Evolutionary conservation across 1,284 basidiomycete genomes (phyloP), one percentile per base, ranked within the genome.

Genomic region (Ceratobasidium sp.): DNA sequence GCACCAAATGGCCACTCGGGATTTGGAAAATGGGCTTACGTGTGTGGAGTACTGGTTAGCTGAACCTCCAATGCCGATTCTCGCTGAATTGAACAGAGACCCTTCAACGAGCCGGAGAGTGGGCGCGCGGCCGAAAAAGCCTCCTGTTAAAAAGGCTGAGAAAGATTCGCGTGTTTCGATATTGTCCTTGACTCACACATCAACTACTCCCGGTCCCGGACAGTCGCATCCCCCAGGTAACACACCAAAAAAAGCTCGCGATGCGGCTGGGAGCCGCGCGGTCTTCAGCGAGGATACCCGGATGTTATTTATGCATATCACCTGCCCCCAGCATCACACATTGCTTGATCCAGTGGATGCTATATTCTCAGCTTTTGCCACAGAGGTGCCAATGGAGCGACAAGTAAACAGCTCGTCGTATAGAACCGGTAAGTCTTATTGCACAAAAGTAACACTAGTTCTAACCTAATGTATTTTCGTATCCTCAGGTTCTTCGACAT

Each of bases 11-110:
- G 47, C 64, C 27, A 38, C 27, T 32, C 49, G 52, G 6, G 64
- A 67, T 27, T 29, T 35, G 1, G 40, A 38, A 17, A 67, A 29
- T 7, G 64, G 64, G 12, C 52, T 53, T 49, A 67, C 64, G 12
- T 54, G 35, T 17, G 64, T 67, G 22, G 34, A 67, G 27, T 67
- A 67, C 27, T 67, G 64, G 64, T 25, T 50, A n/a, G 64, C 64
- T 31, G 64, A 67, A 25, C 38, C 64, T 8, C 50, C 50, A 32
- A 38, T 67, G 12, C 64, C 64, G 13, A 67, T 67, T n/a, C 29
- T 67, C 15, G 64, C 64, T 15, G 64, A 67, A 20, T 22, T 67
- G 6, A 52, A 52, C 1, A 50, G 50, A 20, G 15, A 20, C 13
- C 38, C 52, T 27, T 50, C 52, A 27, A 42, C 22, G n/a, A 47